Conservation (phyloP, 345 rosid genomes). For the Murraya koenigii region DNA sequence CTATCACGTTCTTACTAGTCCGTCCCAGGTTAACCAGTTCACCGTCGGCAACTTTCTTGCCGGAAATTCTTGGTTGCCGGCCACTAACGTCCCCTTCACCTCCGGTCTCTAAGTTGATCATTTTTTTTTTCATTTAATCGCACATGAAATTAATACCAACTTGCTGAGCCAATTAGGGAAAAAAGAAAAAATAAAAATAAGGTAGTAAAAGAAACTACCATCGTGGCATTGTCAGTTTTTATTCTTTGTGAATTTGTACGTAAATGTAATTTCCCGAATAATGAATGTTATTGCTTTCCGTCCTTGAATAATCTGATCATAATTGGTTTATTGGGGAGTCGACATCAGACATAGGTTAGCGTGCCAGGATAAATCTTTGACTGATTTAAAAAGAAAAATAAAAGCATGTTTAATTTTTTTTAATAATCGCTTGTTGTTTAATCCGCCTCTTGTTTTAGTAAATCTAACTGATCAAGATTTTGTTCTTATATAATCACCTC, state of each 20-base stretch:
- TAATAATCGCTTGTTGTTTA: background rate
- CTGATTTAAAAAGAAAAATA: background rate
- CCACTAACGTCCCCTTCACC: slow-evolving; percentile 42
- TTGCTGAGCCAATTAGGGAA: background rate
- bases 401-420: background rate
- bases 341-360: background rate
- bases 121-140: too few relatives aligned
- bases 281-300: background rate
- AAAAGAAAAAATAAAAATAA: background rate
- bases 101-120: slow-evolving; percentile 34
- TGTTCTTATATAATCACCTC: background rate
- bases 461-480: background rate
- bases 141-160: background rate
- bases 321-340: background rate
- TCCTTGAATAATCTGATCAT: background rate
- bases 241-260: background rate
- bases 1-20: slow-evolving; percentile 31
- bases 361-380: background rate
- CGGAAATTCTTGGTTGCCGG: slow-evolving; percentile 46
- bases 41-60: slow-evolving; percentile 40
- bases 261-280: background rate
- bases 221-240: background rate
- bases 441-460: background rate
- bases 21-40: slow-evolving; percentile 42
- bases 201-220: background rate